Percentiles rank a stretch among this genome's conserved stretches.
phyloP scores from a whole-genome alignment of 345 rosid genomes.

The Citrus australasica region DNA sequence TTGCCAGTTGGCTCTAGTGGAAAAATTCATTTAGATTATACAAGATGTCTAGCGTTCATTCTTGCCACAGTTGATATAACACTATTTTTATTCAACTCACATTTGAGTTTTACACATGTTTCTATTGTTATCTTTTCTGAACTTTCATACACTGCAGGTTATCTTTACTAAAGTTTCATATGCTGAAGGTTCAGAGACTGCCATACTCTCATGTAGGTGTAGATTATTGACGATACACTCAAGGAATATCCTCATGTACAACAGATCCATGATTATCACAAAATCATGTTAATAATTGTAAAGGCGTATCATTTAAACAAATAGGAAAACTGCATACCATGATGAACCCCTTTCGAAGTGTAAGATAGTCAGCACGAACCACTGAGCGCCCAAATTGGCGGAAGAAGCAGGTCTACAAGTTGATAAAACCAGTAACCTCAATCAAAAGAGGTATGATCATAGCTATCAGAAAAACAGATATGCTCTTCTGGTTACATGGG shows the following conservation, averaged over 20 bases:
- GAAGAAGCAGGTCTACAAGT: constrained; percentile 82
- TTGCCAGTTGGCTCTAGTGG: background rate
- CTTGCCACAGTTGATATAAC: background rate
- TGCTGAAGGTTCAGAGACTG: background rate
- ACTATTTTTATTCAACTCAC: background rate
- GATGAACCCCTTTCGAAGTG: constrained; percentile 87
- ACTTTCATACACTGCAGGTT: background rate
- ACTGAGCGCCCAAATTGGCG: constrained; percentile 88
- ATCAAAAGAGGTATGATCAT: background rate
- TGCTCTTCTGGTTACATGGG: background rate
- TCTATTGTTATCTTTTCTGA: background rate
- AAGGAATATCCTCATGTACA: background rate
- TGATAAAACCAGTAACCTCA: constrained; percentile 13
- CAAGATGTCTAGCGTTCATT: background rate
- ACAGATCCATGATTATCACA: background rate
- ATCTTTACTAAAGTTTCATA: background rate
- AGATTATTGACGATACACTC: background rate
- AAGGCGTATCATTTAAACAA: background rate
- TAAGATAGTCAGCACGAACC: constrained; percentile 79
- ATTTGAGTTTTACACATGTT: background rate
- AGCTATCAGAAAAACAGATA: background rate
- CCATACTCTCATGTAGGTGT: background rate
- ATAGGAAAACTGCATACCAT: constrained; percentile 39
- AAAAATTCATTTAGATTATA: background rate
- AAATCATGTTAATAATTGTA: background rate